Evolutionary conservation across 345 rosid genomes (phyloP).

Genomic region (Brassica cretica): DNA sequence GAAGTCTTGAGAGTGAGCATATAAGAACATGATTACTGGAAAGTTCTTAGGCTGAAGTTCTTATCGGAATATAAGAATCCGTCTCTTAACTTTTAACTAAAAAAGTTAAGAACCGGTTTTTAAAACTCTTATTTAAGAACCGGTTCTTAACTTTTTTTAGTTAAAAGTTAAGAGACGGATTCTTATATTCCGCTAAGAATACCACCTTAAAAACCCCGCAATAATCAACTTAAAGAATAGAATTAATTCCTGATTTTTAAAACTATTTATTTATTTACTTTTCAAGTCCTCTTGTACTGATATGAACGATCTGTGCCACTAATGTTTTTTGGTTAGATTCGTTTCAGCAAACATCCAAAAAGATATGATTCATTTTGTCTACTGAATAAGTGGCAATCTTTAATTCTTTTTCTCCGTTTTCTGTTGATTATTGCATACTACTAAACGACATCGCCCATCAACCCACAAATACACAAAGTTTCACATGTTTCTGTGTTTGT

Average conservation of each 20-base stretch:
- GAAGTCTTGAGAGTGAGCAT: slow-evolving; percentile 13
- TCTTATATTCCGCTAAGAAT: too few species aligned
- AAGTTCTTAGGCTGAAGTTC: too few species aligned
- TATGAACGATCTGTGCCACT: slow-evolving; percentile 33
- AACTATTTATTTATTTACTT: neutral
- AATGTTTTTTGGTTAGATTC: slow-evolving; percentile 41
- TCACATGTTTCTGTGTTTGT: slow-evolving; percentile 41
- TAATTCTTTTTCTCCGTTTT: slow-evolving; percentile 41
- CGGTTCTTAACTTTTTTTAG: too few species aligned
- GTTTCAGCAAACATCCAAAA: slow-evolving; percentile 42
- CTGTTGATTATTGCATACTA: slow-evolving; percentile 33
- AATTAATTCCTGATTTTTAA: slow-evolving; percentile 7
- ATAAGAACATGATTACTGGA: neutral
- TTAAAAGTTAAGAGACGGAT: too few species aligned
- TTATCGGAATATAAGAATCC: too few species aligned
- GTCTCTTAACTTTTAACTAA: too few species aligned
- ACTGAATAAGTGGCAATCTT: slow-evolving; percentile 47
- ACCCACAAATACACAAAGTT: slow-evolving; percentile 13
- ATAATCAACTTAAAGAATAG: neutral
- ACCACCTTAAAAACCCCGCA: too few species aligned
- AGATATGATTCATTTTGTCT: slow-evolving; percentile 52
- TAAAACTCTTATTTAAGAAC: too few species aligned
- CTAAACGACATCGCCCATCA: slow-evolving; percentile 21
- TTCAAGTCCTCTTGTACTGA: neutral
- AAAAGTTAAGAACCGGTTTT: too few species aligned